Evolutionary conservation across 1,139 yeast species (phyloP), one percentile per base, ranked within the genome.

Genomic region (Candida dubliniensis): DNA sequence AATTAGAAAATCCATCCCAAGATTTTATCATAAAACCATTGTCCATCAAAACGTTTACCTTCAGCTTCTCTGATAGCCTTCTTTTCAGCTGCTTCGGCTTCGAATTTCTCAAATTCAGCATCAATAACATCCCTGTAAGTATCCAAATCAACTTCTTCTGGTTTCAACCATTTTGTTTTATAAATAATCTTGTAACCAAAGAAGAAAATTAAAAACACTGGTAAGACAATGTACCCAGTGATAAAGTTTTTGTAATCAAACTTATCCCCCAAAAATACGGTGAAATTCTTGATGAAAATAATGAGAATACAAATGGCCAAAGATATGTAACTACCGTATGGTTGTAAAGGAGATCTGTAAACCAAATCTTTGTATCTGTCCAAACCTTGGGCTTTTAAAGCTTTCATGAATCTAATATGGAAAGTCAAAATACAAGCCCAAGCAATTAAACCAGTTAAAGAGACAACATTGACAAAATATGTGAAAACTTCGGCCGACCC

Each of bases 151-250:
- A 81, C 84, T 53, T 84, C 87, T 36, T 64, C 66, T 15, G 87
- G 75, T 40, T 59, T 64, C 48, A 81, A 71, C 44, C 73, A 57
- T 56, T 71, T 76, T 32, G 88, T 75, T 62, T 76, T 82, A 63
- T 66, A 64, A 51, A 67, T 55, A 37, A 82, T 9, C 64, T 84
- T 85, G 71, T 82, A 84, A 8, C 85, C 88, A 48, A 76, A 57
- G 53, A 68, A 75, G 53, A 78, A 69, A 40, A 79, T 61, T 34
- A 82, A 42, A 55, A 77, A 86, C 25, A 84, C 80, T 29, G 93
- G 93, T 45, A 86, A 72, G 41, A 87, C 87, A 59, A 86, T 83
- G 68, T 86, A 86, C 40, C 91, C 90, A 34, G 93, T 84, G 57
- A 86, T 82, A 58, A 86, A 85, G 30, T 67, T 66, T 75, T 81